phyloP scores from a whole-genome alignment of 129 eudicot genomes.

The Ambrosia trifida region DNA sequence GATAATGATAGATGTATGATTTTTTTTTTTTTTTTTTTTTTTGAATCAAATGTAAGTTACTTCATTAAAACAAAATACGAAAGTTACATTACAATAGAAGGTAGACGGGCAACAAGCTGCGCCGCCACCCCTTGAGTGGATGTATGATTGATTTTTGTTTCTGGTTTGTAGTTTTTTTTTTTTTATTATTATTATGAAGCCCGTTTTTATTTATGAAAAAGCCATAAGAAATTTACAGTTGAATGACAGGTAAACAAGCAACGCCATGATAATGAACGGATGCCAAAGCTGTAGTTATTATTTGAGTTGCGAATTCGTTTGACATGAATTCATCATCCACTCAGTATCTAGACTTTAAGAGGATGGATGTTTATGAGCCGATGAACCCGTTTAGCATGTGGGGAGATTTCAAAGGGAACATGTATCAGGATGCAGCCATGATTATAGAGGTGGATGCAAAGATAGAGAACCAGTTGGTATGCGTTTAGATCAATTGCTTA shows the following conservation, averaged over 20 bases:
- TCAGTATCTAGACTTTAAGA: conserved; percentile 68
- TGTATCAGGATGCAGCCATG: conserved; percentile 59
- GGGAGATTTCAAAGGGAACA: conserved; percentile 79
- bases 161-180: conserved; percentile 25
- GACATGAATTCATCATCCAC: conserved; percentile 72
- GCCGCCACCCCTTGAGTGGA: no score
- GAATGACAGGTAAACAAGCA: no score
- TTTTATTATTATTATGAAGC: no score
- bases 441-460: conserved; percentile 62
- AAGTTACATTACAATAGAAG: no score
- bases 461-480: conserved; percentile 68
- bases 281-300: conserved; percentile 34
- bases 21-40: background rate
- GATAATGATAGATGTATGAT: conserved; percentile 17
- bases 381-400: conserved; percentile 84
- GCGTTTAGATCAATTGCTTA: conserved; percentile 3
- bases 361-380: conserved; percentile 86
- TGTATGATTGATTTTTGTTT: conserved; percentile 20
- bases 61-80: no score
- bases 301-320: conserved; percentile 29
- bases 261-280: background rate
- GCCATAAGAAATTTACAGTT: no score
- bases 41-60: no score
- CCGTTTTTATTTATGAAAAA: no score
- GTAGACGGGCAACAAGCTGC: no score